Base-by-base conservation (phyloP, 1,284 basidiomycete genomes). In the Apiotrichum gamsii region DNA sequence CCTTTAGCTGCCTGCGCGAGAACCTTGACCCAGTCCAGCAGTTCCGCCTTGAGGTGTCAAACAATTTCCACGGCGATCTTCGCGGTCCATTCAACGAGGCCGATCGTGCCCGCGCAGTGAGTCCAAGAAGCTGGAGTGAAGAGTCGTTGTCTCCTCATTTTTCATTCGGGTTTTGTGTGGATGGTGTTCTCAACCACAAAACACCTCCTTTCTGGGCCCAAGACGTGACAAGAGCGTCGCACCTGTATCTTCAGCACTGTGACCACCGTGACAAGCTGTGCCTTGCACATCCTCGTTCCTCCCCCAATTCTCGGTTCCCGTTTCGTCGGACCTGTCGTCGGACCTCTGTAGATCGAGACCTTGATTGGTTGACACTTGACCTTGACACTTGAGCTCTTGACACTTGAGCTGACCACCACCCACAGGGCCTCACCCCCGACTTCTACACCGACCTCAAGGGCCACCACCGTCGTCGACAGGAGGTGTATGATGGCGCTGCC, bases 11-110 rank as follows among this genome's bases (percentile, higher is more conserved):
- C 59, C 77, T 77, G 43, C 70, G 76, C 52, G 75, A 82, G 34
- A 79, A 78, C 19, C 70, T 82, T 5, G 83, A 89, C 60, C 84
- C 87, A 0, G 78, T 90, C 4, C 57, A 67, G 46, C 78, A 82
- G 24, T 91, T 91, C 68, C 74, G 88, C 29, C 76, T 80, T 37
- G 84, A 90, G 60, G 88, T 93, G 11, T 76, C 74, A 47, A 74
- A 67, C 40, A 83, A 87, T 30, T 91, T 89, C 78, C 76, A 78
- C 28, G 88, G 88, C 1, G 83, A 83, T 49, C 77, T 90, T 35
- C 88, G 87, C 62, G 87, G 87, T 0, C 88, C 88, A 3, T 91
- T 91, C 70, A 91, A 91, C 69, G 77, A 77, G 1, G 78, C 78
- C 19, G 88, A 86, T 60, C 72, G 88, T 38, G 80, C 82, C 59